Evolutionary conservation across 306 rosid species (phyloP).

Genomic region (Acacia confusa): DNA sequence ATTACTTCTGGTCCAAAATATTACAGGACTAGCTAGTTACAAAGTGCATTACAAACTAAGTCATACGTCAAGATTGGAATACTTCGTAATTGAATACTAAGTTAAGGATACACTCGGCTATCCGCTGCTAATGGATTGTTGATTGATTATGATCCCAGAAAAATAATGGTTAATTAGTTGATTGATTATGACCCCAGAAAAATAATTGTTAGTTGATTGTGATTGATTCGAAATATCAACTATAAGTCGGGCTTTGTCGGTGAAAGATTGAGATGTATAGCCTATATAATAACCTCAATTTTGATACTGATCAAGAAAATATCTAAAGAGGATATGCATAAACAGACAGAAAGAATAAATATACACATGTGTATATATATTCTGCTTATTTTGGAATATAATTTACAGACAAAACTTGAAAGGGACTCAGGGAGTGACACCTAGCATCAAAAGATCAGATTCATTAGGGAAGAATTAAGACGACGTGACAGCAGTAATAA

Average conservation of each 20-base stretch:
- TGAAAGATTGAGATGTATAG: not conserved
- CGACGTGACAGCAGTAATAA: not conserved
- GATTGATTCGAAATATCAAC: not conserved
- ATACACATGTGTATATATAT: no score
- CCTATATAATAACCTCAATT: not conserved
- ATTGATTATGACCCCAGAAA: not conserved
- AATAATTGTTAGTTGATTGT: not conserved
- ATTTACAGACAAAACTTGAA: not conserved
- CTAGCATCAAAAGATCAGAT: not conserved
- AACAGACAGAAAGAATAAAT: not conserved
- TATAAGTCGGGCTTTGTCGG: not conserved
- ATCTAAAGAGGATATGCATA: no score
- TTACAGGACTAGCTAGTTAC: no score
- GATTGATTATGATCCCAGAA: not conserved
- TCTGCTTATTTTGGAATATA: no score
- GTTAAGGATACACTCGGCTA: not conserved
- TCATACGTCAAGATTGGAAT: no score
- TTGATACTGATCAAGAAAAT: not conserved
- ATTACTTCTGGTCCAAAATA: no score
- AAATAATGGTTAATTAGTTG: not conserved
- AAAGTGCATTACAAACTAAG: no score
- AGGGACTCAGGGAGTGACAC: not conserved
- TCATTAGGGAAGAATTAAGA: not conserved
- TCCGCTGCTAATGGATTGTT: not conserved
- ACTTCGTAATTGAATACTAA: no score